Conservation (phyloP, 2,329 filamentous ascomycete species). For the Neonectria hederae region DNA sequence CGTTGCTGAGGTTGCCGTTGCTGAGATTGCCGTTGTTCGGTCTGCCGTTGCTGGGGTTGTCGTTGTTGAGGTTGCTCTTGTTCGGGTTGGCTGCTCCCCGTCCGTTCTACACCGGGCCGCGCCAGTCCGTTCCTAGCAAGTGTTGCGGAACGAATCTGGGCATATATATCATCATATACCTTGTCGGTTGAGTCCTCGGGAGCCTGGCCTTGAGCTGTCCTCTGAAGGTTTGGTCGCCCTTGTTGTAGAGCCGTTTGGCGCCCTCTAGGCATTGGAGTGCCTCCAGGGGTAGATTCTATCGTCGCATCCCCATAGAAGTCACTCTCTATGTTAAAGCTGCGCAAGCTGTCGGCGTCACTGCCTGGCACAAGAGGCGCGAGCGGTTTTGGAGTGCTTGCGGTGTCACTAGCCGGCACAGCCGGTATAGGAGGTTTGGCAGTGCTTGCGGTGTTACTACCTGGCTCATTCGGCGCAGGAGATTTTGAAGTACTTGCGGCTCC, state of each 20-base stretch:
- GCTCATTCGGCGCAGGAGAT: conserved; percentile 9
- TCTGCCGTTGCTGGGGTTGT: neutral
- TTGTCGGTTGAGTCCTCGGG: conserved; percentile 13
- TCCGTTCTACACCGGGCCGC: neutral
- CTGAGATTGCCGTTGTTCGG: neutral
- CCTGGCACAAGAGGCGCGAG: conserved; percentile 18
- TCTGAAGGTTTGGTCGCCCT: neutral
- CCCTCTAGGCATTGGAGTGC: conserved; percentile 9
- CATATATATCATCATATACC: too few species aligned
- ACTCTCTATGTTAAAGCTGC: conserved; percentile 50
- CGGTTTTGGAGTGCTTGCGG: neutral
- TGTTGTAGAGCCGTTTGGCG: conserved; percentile 4
- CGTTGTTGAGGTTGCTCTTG: neutral
- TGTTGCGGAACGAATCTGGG: neutral
- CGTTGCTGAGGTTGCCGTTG: neutral
- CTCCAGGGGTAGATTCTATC: conserved; percentile 45
- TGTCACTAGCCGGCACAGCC: neutral
- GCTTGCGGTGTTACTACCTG: neutral
- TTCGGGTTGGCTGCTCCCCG: neutral
- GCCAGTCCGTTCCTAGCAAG: neutral
- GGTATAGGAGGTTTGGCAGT: too few species aligned
- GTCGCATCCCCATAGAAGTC: conserved; percentile 50
- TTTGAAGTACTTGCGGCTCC: conserved; percentile 1
- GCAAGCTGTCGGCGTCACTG: conserved; percentile 45
- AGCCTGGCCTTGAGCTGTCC: conserved; percentile 1